phyloP scores from a whole-genome alignment of 23 red algal species.

The Gracilaria vermiculophylla region DNA sequence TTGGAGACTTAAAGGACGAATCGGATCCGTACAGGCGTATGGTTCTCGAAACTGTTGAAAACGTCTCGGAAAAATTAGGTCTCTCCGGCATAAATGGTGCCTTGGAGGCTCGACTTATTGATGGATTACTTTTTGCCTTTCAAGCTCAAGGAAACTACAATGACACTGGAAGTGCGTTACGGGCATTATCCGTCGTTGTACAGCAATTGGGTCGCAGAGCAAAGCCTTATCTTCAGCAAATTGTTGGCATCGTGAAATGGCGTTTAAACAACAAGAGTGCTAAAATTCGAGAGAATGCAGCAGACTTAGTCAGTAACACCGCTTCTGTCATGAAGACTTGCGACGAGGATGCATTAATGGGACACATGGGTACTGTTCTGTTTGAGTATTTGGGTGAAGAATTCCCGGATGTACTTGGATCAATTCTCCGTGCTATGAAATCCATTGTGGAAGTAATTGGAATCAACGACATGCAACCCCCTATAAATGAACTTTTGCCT shows the following conservation, averaged over 20 bases:
- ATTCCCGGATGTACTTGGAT: conserved; percentile 90
- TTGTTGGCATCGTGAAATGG: conserved; percentile 80
- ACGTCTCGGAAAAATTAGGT: conserved; percentile 74
- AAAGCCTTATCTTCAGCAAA: conserved; percentile 77
- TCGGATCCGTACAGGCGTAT: conserved; percentile 81
- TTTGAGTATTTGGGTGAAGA: conserved; percentile 93
- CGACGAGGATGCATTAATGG: conserved; percentile 71
- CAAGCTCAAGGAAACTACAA: conserved; percentile 76
- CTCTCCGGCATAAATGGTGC: conserved; percentile 61
- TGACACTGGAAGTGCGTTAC: conserved; percentile 47
- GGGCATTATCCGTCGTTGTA: conserved; percentile 67
- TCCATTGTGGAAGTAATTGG: conserved; percentile 80
- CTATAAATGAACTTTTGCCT: conserved; percentile 86
- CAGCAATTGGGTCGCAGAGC: conserved; percentile 61
- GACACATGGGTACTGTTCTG: conserved; percentile 84
- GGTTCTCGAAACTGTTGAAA: conserved; percentile 81
- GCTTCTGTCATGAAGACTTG: conserved; percentile 70
- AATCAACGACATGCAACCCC: conserved; percentile 75
- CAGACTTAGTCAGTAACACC: conserved; percentile 71
- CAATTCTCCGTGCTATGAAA: conserved; percentile 82
- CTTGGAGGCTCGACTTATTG: conserved; percentile 74
- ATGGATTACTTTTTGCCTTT: conserved; percentile 89
- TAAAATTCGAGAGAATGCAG: conserved; percentile 84
- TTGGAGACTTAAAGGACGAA: conserved; percentile 78
- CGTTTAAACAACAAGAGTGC: conserved; percentile 80